A percentile compares a stretch with the other conserved stretches of the same genome.
Evolutionary conservation across 2,329 filamentous ascomycete genomes (phyloP).

Genomic region (Aciculosporium take): DNA sequence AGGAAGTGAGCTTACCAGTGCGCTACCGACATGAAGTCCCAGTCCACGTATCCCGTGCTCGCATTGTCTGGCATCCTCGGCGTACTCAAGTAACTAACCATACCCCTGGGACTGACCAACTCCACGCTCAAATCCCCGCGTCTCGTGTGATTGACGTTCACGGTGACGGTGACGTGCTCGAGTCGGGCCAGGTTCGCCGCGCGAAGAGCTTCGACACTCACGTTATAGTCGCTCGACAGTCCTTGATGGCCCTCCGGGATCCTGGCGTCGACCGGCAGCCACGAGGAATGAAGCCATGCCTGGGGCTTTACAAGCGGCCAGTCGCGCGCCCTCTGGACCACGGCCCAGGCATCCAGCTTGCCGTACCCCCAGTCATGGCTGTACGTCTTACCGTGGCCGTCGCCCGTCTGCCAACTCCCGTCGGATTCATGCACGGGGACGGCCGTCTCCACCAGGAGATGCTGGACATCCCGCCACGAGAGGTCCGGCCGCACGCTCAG

Average conservation of each 20-base stretch:
- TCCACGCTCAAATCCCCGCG: slow-evolving; percentile 90
- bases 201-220: slow-evolving; percentile 68
- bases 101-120: slow-evolving; percentile 65
- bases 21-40: slow-evolving; percentile 97
- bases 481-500: slow-evolving; percentile 75
- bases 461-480: slow-evolving; percentile 89
- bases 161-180: slow-evolving; percentile 93
- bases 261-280: slow-evolving; percentile 73
- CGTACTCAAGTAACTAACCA: slow-evolving; percentile 73
- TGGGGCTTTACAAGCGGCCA: slow-evolving; percentile 90
- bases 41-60: slow-evolving; percentile 66
- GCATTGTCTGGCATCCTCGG: slow-evolving; percentile 55
- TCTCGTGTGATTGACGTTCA: slow-evolving; percentile 82
- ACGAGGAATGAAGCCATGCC: slow-evolving; percentile 85
- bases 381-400: slow-evolving; percentile 69
- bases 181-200: slow-evolving; percentile 71
- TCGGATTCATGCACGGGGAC: slow-evolving; percentile 57
- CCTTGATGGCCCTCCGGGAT: slow-evolving; percentile 80
- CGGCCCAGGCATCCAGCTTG: slow-evolving; percentile 75
- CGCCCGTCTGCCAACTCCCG: slow-evolving; percentile 68
- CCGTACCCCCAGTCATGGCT: slow-evolving; percentile 94
- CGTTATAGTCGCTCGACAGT: slow-evolving; percentile 62
- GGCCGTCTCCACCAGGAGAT: slow-evolving; percentile 73
- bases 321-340: slow-evolving; percentile 72
- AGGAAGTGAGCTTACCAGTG: slow-evolving; percentile 54